These are phyloP conservation scores for Rhazya stricta DNA, from an alignment of 257 asterid species.

Conservation along the genomic window DNA sequence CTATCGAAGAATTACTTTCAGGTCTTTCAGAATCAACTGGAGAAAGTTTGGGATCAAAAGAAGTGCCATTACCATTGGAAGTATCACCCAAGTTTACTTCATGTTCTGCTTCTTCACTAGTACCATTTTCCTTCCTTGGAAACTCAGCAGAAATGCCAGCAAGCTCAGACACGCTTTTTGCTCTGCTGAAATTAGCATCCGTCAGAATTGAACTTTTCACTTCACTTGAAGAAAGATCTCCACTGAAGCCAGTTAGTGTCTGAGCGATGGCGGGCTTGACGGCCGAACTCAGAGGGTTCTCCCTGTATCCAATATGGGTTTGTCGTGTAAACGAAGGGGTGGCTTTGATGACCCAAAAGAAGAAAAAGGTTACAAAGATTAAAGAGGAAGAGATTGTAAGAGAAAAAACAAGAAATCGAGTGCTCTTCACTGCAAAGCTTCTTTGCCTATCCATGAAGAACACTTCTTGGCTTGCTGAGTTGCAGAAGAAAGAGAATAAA, in stretches of 20 bases:
- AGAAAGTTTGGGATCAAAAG: constrained; percentile 12
- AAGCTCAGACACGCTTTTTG: constrained; percentile 6
- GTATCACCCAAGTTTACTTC: background rate
- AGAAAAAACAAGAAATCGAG: constrained; percentile 42
- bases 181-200: constrained; percentile 15
- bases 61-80: background rate
- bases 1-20: background rate
- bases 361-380: constrained; percentile 42
- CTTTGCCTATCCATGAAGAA: constrained; percentile 58
- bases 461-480: background rate
- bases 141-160: background rate
- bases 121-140: constrained; percentile 2
- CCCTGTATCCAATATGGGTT: constrained; percentile 33
- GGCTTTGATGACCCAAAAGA: constrained; percentile 48
- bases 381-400: constrained; percentile 45
- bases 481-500: background rate
- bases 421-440: constrained; percentile 51
- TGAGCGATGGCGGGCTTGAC: constrained; percentile 1
- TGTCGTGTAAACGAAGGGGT: constrained; percentile 29
- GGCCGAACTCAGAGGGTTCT: constrained; percentile 11
- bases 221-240: constrained; percentile 24
- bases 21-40: constrained; percentile 14
- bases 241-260: constrained; percentile 23
- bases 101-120: constrained; percentile 10
- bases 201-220: constrained; percentile 22